A percentile compares a stretch with the other conserved stretches of the same genome.
These are phyloP conservation scores for Blastobotrys petasosporus DNA, from an alignment of 1,139 yeast genomes.

Conservation along the genomic window DNA sequence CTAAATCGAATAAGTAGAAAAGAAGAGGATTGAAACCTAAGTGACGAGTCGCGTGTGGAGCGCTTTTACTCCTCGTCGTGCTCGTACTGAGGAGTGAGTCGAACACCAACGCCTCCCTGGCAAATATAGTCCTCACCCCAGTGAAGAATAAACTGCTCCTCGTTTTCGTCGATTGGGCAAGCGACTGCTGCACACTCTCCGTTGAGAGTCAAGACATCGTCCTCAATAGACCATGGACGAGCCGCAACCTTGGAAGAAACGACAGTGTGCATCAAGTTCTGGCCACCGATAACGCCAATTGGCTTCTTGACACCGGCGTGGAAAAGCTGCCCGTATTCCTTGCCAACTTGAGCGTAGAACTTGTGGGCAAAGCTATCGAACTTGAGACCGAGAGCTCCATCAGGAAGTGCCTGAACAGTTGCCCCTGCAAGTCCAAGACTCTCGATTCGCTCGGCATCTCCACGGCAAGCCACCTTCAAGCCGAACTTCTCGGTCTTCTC, in stretches of 20 bases:
- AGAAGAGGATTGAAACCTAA: no score
- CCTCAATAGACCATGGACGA: slow-evolving; percentile 8
- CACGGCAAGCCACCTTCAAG: slow-evolving; percentile 64
- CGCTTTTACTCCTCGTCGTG: not conserved
- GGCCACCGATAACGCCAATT: slow-evolving; percentile 9
- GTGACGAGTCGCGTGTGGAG: no score
- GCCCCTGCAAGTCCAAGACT: slow-evolving; percentile 76
- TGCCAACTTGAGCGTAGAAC: not conserved
- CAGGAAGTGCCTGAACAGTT: slow-evolving; percentile 6
- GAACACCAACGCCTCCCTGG: slow-evolving; percentile 39
- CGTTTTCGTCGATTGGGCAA: slow-evolving; percentile 9
- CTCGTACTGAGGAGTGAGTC: not conserved
- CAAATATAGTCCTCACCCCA: slow-evolving; percentile 87
- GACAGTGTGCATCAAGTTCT: slow-evolving; percentile 7
- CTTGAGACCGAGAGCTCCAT: slow-evolving; percentile 7
- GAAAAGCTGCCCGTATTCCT: slow-evolving; percentile 7
- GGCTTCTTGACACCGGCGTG: slow-evolving; percentile 4
- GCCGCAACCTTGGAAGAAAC: slow-evolving; percentile 4
- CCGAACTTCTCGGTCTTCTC: slow-evolving; percentile 1
- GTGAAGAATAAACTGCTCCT: slow-evolving; percentile 6
- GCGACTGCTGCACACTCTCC: slow-evolving; percentile 8
- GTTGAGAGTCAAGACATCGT: slow-evolving; percentile 5
- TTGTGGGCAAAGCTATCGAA: not conserved
- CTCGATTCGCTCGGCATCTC: slow-evolving; percentile 54
- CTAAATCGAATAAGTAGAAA: no score